These are phyloP conservation scores for Evernia prunastri DNA, from an alignment of 495 filamentous ascomycete genomes.

Conservation along the genomic window DNA sequence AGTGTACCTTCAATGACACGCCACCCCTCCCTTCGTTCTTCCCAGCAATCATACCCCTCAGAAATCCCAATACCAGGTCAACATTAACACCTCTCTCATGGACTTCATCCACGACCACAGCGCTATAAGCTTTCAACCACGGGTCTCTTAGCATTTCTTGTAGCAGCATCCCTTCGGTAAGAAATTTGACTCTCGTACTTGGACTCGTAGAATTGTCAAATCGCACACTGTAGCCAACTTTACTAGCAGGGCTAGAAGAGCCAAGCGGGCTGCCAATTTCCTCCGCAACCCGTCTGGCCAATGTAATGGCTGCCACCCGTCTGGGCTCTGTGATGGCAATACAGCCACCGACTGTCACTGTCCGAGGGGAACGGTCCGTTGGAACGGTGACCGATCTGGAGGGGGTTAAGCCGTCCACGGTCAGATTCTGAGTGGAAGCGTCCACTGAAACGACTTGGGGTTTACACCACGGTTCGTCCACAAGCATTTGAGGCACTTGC, in stretches of 20 bases:
- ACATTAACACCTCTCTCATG: slow-evolving; percentile 97
- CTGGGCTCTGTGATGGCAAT: slow-evolving; percentile 95
- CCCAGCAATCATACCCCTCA: slow-evolving; percentile 63
- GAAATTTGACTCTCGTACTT: slow-evolving; percentile 74
- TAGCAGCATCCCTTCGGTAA: slow-evolving; percentile 95
- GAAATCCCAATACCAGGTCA: slow-evolving; percentile 80
- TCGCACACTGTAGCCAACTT: slow-evolving; percentile 88
- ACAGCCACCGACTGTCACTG: slow-evolving; percentile 66
- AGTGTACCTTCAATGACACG: slow-evolving; percentile 56
- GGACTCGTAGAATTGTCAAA: slow-evolving; percentile 81
- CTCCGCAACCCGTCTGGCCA: slow-evolving; percentile 80
- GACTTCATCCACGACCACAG: slow-evolving; percentile 90
- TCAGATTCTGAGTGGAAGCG: no score
- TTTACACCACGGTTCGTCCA: slow-evolving; percentile 72
- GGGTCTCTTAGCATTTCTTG: slow-evolving; percentile 91
- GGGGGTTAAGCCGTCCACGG: neutral
- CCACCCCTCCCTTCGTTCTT: slow-evolving; percentile 54
- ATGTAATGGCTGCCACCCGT: slow-evolving; percentile 87
- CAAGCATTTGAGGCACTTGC: slow-evolving; percentile 87
- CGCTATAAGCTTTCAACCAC: slow-evolving; percentile 74
- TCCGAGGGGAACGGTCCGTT: slow-evolving; percentile 38
- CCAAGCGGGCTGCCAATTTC: slow-evolving; percentile 84
- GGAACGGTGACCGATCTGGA: neutral
- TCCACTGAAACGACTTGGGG: slow-evolving; percentile 47
- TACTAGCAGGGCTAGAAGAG: slow-evolving; percentile 54